Percentiles rank a stretch among this genome's conserved stretches.
Evolutionary conservation across 331 rosid species (phyloP).

Genomic region (Quercus tomentella): DNA sequence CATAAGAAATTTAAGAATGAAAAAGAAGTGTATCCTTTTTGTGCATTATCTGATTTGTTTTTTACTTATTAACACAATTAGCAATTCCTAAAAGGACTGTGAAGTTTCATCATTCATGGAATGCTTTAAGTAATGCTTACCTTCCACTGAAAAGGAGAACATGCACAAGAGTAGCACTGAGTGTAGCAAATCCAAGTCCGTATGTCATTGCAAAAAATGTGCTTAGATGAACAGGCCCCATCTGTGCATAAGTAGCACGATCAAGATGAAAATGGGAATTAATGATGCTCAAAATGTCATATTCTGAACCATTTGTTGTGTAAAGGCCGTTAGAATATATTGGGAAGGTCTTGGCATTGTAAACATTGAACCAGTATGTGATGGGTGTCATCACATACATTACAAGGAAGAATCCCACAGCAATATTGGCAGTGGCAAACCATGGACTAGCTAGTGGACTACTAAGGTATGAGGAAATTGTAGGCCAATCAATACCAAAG

Average conservation of each 20-base stretch:
- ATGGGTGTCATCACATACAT: conserved; percentile 83
- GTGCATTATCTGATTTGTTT: neutral
- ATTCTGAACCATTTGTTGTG: conserved; percentile 51
- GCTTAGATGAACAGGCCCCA: conserved; percentile 68
- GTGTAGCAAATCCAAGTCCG: conserved; percentile 81
- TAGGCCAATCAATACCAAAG: conserved; percentile 67
- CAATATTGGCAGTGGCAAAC: conserved; percentile 75
- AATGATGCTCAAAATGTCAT: conserved; percentile 51
- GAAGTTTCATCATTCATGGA: neutral
- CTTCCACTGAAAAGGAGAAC: conserved; percentile 72
- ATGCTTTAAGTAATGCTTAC: conserved; percentile 29
- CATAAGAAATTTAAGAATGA: neutral
- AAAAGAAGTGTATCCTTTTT: neutral
- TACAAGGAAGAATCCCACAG: conserved; percentile 49
- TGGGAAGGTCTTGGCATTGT: conserved; percentile 65
- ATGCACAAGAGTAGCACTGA: conserved; percentile 69
- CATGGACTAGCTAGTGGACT: conserved; percentile 91
- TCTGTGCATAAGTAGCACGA: conserved; percentile 34
- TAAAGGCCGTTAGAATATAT: conserved; percentile 62
- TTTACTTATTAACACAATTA: neutral
- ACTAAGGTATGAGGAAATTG: conserved; percentile 65
- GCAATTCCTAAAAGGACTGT: neutral
- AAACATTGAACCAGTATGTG: conserved; percentile 43
- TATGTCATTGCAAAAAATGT: conserved; percentile 83
- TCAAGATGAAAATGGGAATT: conserved; percentile 68